Conservation (phyloP, 169 alveolate species). For the Plasmodium cynomolgi region DNA sequence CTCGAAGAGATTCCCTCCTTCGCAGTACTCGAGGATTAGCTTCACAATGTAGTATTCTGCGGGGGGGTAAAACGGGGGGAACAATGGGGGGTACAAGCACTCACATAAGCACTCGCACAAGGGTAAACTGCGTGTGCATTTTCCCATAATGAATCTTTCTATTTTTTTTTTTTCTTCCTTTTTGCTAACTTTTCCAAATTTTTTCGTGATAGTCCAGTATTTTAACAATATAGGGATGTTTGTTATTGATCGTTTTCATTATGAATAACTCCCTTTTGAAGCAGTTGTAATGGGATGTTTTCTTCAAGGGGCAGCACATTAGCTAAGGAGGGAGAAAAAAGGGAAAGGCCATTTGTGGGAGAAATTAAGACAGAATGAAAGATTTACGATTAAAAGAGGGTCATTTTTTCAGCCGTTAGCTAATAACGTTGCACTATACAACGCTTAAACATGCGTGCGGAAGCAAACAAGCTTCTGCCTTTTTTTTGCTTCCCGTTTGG, state of each 20-base stretch:
- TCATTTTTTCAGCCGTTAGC: neutral
- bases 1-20: conserved; percentile 61
- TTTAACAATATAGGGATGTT: conserved; percentile 67
- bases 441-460: neutral
- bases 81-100: neutral
- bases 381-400: neutral
- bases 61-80: neutral
- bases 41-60: conserved; percentile 60
- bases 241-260: conserved; percentile 71
- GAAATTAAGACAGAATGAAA: neutral
- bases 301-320: conserved; percentile 71
- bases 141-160: neutral
- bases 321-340: conserved; percentile 1
- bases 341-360: neutral
- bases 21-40: conserved; percentile 56
- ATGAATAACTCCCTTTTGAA: conserved; percentile 63
- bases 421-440: neutral
- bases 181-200: conserved; percentile 70
- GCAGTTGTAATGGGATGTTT: conserved; percentile 67
- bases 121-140: neutral
- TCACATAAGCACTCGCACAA: neutral
- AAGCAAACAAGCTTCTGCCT: neutral
- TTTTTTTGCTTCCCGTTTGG: neutral
- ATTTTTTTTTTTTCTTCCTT: conserved; percentile 1
- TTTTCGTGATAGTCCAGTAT: conserved; percentile 71